Conservation (phyloP, 177 flowering plant genomes). For the Vitis hybrid region DNA sequence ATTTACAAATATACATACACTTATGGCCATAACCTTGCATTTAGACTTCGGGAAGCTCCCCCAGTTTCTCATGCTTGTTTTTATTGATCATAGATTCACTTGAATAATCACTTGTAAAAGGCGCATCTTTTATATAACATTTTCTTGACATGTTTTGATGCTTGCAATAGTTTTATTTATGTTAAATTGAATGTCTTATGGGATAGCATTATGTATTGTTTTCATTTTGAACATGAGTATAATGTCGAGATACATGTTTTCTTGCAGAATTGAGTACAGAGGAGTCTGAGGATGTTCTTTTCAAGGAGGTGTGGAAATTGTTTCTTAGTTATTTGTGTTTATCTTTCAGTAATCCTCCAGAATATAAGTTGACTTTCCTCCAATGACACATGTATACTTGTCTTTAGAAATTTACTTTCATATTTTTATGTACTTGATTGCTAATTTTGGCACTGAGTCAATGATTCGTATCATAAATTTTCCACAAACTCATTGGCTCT, state of each 20-base stretch:
- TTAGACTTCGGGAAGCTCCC: no score
- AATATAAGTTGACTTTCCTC: background rate
- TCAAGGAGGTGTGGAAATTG: slow-evolving; percentile 67
- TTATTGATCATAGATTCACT: no score
- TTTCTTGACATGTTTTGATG: background rate
- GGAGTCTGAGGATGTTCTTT: slow-evolving; percentile 89
- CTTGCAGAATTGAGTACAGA: slow-evolving; percentile 78
- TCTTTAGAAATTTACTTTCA: no score
- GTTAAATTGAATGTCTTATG: background rate
- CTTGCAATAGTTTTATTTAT: background rate
- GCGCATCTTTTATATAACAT: background rate
- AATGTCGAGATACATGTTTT: slow-evolving; percentile 3
- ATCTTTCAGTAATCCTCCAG: background rate
- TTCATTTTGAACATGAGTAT: no score
- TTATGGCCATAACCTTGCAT: no score
- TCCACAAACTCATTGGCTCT: slow-evolving; percentile 1
- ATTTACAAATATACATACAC: no score
- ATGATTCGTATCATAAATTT: background rate
- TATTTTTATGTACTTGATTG: background rate
- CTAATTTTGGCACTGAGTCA: background rate
- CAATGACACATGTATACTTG: background rate
- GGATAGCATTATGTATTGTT: background rate
- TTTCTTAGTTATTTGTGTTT: background rate
- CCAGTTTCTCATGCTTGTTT: no score
- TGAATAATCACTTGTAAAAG: background rate